These are phyloP conservation scores for Xanthoconium purpureum DNA, from an alignment of 768 basidiomycete species.

Conservation along the genomic window DNA sequence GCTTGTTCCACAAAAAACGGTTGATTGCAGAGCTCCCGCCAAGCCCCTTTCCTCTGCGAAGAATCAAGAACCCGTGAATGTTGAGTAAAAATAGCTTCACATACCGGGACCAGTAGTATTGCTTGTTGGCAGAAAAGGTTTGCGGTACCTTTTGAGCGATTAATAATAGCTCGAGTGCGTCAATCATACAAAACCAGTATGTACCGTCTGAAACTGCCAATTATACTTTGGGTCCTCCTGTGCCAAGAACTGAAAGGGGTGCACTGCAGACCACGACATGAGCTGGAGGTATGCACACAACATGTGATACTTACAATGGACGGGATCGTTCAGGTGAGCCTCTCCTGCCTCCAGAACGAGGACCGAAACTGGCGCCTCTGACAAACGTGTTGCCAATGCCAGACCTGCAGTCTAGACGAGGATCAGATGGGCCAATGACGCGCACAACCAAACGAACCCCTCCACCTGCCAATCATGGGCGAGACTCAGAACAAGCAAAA, in stretches of 20 bases:
- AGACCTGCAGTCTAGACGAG: background rate
- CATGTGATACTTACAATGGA: background rate
- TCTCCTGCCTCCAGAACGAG: background rate
- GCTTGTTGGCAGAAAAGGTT: background rate
- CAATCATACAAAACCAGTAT: background rate
- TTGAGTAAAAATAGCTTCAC: background rate
- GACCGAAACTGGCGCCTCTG: background rate
- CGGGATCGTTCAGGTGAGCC: background rate
- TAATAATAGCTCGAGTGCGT: background rate
- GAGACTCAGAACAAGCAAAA: background rate
- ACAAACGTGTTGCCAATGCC: background rate
- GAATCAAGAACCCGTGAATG: too few relatives aligned
- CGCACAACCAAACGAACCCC: background rate
- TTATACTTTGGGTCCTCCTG: background rate
- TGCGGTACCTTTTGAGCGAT: background rate
- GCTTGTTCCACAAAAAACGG: background rate
- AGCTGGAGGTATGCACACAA: background rate
- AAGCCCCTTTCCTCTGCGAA: background rate
- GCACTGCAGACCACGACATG: background rate
- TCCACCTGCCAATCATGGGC: background rate
- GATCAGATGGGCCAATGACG: background rate
- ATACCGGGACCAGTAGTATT: background rate
- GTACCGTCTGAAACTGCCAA: slow-evolving; percentile 1
- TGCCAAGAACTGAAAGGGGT: background rate
- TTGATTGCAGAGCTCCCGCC: slow-evolving; percentile 1